Base-by-base conservation (phyloP, 768 basidiomycete species). In the Exsudoporus frostii region DNA sequence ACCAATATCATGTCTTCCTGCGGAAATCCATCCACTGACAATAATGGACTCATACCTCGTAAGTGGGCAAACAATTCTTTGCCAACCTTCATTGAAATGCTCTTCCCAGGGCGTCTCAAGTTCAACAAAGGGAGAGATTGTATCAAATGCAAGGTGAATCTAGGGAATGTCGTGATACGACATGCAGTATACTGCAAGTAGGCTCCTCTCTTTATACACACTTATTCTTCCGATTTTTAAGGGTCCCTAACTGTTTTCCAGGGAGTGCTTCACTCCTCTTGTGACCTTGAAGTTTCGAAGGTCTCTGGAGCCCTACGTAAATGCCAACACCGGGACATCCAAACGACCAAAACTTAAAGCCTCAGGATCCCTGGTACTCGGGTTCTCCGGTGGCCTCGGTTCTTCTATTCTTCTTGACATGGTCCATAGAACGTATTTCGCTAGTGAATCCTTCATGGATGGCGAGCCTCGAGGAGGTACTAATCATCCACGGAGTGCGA, bases 151-250 rank as follows among this genome's bases (percentile, higher is more conserved):
- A 91, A 89, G 65, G 72, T 69, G 29, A 78, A 77, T 24, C 57
- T 50, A 7, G 90, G 88, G 22, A 87, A 83, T 48, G 72, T 91
- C 27, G 83, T 90, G 44, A 82, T 91, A 50, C 78, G 88, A 38
- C 88, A 92, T 65, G 83, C 86, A 14, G 86, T 89, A 19, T 92
- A 92, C 64, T 92, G 90, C 88, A 89, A 83, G 90, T 90, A 62
- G 61, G 81, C 62, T 32, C 4, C 3, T 4, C 13, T 37, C 36
- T 15, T 34, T 15, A 7, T 19, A 11, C 19, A 15, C 13, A 24
- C 19, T 3, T 36, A 77, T 57, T 42, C 20, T 22, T 32, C 36
- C 9, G 10, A 42, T 45, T 9, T 3, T 14, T 32, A 19, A 29
- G 7, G 7, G 1, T 33, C n/a, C 11, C 24, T 39, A 34, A 39